phyloP scores from a whole-genome alignment of 129 eudicot species.

The Helichrysum umbraculigerum region DNA sequence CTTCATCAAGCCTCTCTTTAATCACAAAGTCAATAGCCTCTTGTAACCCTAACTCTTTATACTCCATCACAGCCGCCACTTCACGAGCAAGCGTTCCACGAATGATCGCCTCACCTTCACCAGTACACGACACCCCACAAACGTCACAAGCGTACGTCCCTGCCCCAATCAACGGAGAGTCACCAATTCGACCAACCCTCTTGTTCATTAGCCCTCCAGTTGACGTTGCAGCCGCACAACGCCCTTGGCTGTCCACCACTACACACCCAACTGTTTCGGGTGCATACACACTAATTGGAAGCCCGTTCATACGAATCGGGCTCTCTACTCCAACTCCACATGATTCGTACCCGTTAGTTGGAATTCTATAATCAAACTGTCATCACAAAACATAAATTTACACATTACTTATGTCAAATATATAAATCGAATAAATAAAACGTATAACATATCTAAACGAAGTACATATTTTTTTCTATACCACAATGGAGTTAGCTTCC shows the following conservation, averaged over 20 bases:
- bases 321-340: constrained; percentile 56
- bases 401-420: background rate
- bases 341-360: constrained; percentile 49
- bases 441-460: background rate
- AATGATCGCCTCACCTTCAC: constrained; percentile 94
- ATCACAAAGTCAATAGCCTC: constrained; percentile 90
- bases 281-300: constrained; percentile 70
- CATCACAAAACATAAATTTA: background rate
- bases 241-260: constrained; percentile 79
- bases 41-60: constrained; percentile 72
- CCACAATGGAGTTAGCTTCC: constrained; percentile 87
- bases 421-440: background rate
- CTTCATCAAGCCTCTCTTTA: constrained; percentile 71
- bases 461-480: constrained; percentile 9
- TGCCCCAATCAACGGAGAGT: constrained; percentile 80
- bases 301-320: constrained; percentile 75
- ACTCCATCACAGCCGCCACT: constrained; percentile 97
- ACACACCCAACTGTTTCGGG: constrained; percentile 96
- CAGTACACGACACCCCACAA: constrained; percentile 91
- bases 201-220: constrained; percentile 97
- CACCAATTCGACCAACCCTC: constrained; percentile 76
- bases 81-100: constrained; percentile 87
- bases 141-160: constrained; percentile 83
- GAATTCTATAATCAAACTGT: constrained; percentile 86
- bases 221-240: constrained; percentile 93